A percentile compares a stretch with the other conserved stretches of the same genome.
These are phyloP conservation scores for Hygrophorus pudorinus DNA, from an alignment of 768 basidiomycete species.

Conservation along the genomic window DNA sequence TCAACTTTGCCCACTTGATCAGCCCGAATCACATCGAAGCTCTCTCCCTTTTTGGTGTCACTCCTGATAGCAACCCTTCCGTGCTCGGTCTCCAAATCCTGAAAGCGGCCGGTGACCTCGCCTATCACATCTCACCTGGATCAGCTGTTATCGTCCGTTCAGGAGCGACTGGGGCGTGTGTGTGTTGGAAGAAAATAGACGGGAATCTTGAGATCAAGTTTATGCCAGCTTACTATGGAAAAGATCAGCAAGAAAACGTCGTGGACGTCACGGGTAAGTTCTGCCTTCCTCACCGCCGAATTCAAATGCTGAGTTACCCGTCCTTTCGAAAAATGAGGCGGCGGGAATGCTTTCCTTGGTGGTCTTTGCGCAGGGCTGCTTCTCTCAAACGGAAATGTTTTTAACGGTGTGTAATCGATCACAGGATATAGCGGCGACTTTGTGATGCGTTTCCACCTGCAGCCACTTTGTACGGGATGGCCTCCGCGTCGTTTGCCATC, in stretches of 20 bases:
- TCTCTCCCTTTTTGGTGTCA: not conserved
- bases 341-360: constrained; percentile 1
- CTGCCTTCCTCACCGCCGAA: not conserved
- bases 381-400: not conserved
- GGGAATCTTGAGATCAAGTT: not conserved
- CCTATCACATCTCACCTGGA: not conserved
- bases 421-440: not conserved
- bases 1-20: too few species aligned
- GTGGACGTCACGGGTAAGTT: not conserved
- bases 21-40: not conserved
- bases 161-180: not conserved
- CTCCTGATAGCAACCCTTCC: not conserved
- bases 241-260: not conserved
- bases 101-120: not conserved
- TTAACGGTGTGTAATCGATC: not conserved
- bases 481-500: not conserved
- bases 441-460: not conserved
- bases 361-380: not conserved
- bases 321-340: not conserved
- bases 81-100: not conserved
- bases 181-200: not conserved
- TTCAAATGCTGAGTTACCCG: not conserved
- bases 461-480: not conserved
- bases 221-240: not conserved
- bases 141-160: not conserved